Conservation (phyloP, 2,329 filamentous ascomycete species). For the Lomentospora prolificans region DNA sequence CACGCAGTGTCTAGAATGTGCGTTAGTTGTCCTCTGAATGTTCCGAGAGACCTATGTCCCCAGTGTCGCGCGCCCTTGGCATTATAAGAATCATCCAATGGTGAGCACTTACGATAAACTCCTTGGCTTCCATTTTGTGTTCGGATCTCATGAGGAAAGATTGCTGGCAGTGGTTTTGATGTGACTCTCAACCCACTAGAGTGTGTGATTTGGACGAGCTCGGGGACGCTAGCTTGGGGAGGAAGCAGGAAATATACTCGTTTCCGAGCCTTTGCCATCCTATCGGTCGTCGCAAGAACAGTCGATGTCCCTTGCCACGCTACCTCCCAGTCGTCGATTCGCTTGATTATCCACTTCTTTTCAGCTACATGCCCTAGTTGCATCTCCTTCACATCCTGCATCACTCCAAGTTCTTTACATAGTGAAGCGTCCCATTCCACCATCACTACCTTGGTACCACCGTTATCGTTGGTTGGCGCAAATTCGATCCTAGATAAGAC, state of each 20-base stretch:
- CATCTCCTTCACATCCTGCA: neutral
- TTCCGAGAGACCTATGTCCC: too few relatives aligned
- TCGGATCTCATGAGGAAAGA: slow-evolving; percentile 70
- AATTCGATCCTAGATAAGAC: slow-evolving; percentile 84
- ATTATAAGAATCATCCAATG: neutral
- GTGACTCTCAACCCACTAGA: slow-evolving; percentile 28
- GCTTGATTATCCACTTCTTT: neutral
- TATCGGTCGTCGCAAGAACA: slow-evolving; percentile 29
- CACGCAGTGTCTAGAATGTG: slow-evolving; percentile 68
- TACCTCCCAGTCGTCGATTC: slow-evolving; percentile 53
- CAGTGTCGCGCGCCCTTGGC: too few relatives aligned
- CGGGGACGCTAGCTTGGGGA: slow-evolving; percentile 60
- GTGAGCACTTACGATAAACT: slow-evolving; percentile 21
- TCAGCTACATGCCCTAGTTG: neutral
- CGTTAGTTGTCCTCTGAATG: too few relatives aligned
- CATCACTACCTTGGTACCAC: slow-evolving; percentile 87
- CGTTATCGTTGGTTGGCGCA: slow-evolving; percentile 63
- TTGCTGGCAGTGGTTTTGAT: slow-evolving; percentile 75
- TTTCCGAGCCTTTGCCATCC: slow-evolving; percentile 33
- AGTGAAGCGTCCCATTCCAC: slow-evolving; percentile 57
- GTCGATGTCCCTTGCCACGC: slow-evolving; percentile 75
- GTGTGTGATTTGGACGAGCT: slow-evolving; percentile 56
- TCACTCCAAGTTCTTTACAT: neutral
- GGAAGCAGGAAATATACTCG: slow-evolving; percentile 75
- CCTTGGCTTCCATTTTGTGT: slow-evolving; percentile 64